A percentile compares a stretch with the other conserved stretches of the same genome.
These are phyloP conservation scores for Iris pallida DNA, from an alignment of 116 monocot species.

Conservation along the genomic window DNA sequence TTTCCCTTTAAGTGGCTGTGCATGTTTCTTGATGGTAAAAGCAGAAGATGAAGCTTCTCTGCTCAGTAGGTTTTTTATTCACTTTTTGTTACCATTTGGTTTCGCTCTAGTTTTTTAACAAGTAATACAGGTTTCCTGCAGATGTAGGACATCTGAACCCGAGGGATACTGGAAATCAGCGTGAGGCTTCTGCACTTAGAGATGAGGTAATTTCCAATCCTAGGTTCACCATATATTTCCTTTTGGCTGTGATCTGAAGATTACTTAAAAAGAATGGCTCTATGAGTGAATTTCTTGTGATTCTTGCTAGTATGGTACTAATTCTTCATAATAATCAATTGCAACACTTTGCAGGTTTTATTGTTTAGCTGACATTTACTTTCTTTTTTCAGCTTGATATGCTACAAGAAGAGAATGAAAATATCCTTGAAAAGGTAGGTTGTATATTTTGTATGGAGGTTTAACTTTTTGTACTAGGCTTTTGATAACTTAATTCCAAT, in stretches of 20 bases:
- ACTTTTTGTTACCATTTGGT: too few relatives aligned
- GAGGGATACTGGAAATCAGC: slow-evolving; percentile 34
- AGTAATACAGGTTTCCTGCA: slow-evolving; percentile 38
- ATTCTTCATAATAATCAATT: background rate
- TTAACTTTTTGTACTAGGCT: background rate
- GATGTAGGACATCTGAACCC: slow-evolving; percentile 21
- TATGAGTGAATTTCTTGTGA: too few relatives aligned
- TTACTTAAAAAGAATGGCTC: background rate
- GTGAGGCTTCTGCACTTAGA: slow-evolving; percentile 56
- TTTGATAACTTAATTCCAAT: background rate
- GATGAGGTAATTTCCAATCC: slow-evolving; percentile 44
- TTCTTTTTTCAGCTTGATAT: slow-evolving; percentile 39
- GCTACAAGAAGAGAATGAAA: slow-evolving; percentile 64
- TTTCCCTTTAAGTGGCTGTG: too few relatives aligned
- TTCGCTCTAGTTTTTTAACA: background rate
- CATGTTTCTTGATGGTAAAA: too few relatives aligned
- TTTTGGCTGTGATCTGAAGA: background rate
- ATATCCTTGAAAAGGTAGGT: slow-evolving; percentile 44
- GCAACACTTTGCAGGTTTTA: background rate
- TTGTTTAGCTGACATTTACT: too few relatives aligned
- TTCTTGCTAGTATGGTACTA: too few relatives aligned
- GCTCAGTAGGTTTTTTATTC: too few relatives aligned
- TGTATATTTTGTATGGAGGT: background rate
- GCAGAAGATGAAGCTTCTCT: too few relatives aligned
- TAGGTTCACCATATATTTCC: background rate